These are phyloP conservation scores for Ustilago nuda DNA, from an alignment of 1,284 basidiomycete genomes.

Conservation along the genomic window DNA sequence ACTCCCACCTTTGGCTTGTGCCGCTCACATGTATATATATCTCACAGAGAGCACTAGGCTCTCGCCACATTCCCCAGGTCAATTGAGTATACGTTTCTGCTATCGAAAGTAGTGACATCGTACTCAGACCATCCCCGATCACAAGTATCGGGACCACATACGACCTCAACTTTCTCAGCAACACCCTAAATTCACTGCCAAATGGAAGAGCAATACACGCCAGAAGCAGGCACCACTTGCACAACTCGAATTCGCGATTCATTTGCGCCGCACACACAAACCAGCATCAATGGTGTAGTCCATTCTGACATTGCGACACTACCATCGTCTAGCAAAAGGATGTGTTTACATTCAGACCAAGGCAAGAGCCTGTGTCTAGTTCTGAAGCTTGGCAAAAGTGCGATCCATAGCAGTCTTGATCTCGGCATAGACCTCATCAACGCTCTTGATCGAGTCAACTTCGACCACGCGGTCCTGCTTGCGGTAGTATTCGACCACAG, in stretches of 20 bases:
- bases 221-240: background rate
- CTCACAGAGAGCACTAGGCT: too few relatives aligned
- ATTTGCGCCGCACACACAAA: background rate
- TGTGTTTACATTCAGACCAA: too few relatives aligned
- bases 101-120: too few relatives aligned
- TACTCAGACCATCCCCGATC: too few relatives aligned
- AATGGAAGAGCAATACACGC: constrained; percentile 11
- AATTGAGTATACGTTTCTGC: too few relatives aligned
- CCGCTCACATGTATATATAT: too few relatives aligned
- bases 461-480: constrained; percentile 80
- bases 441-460: constrained; percentile 72
- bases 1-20: too few relatives aligned
- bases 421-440: constrained; percentile 63
- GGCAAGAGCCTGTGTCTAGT: background rate
- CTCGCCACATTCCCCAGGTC: too few relatives aligned
- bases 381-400: constrained; percentile 49
- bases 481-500: constrained; percentile 89
- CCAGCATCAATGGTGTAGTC: background rate
- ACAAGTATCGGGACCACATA: too few relatives aligned
- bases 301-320: background rate
- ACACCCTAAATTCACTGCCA: background rate
- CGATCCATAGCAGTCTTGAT: constrained; percentile 61
- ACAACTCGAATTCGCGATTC: background rate
- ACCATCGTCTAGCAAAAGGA: background rate
- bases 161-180: too few relatives aligned